Conservation (phyloP, 1,139 yeast species). For the Suhomyces panamericanus region DNA sequence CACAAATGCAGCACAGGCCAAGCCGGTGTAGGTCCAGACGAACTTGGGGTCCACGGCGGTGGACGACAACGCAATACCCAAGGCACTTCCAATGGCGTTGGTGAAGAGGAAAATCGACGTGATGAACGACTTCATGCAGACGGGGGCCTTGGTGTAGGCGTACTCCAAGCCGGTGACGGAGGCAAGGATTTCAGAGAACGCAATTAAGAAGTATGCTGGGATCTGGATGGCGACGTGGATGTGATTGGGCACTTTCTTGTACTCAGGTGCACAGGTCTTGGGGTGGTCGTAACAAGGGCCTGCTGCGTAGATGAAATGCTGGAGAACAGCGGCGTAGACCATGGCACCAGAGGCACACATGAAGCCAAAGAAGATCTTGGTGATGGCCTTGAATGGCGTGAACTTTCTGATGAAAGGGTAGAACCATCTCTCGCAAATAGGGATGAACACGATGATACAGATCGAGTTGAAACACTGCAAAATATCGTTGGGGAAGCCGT, state of each 20-base stretch:
- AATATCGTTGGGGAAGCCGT: slow-evolving; percentile 24
- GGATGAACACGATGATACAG: slow-evolving; percentile 21
- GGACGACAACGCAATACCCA: slow-evolving; percentile 24
- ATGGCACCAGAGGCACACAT: slow-evolving; percentile 22
- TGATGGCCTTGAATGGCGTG: slow-evolving; percentile 25
- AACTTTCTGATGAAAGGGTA: slow-evolving; percentile 23
- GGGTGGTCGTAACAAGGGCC: slow-evolving; percentile 24
- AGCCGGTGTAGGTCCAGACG: slow-evolving; percentile 23
- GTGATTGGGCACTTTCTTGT: slow-evolving; percentile 18
- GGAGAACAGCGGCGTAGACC: slow-evolving; percentile 25
- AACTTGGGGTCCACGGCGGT: slow-evolving; percentile 21
- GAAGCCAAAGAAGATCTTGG: slow-evolving; percentile 24
- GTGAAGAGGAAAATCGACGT: slow-evolving; percentile 23
- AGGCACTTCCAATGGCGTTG: slow-evolving; percentile 22
- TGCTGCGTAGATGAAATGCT: slow-evolving; percentile 21
- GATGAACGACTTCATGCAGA: slow-evolving; percentile 23
- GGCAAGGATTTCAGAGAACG: slow-evolving; percentile 24
- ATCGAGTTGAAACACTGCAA: slow-evolving; percentile 22
- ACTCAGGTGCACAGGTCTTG: slow-evolving; percentile 17
- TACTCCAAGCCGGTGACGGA: slow-evolving; percentile 25
- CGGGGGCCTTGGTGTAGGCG: slow-evolving; percentile 26
- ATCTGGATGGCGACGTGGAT: slow-evolving; percentile 23
- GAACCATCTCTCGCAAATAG: slow-evolving; percentile 19
- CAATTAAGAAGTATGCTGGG: slow-evolving; percentile 23
- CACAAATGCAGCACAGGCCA: slow-evolving; percentile 20